A percentile compares a stretch with the other conserved stretches of the same genome.
These are phyloP conservation scores for Wickerhamiella domercqiae DNA, from an alignment of 805 yeast genomes.

Conservation along the genomic window DNA sequence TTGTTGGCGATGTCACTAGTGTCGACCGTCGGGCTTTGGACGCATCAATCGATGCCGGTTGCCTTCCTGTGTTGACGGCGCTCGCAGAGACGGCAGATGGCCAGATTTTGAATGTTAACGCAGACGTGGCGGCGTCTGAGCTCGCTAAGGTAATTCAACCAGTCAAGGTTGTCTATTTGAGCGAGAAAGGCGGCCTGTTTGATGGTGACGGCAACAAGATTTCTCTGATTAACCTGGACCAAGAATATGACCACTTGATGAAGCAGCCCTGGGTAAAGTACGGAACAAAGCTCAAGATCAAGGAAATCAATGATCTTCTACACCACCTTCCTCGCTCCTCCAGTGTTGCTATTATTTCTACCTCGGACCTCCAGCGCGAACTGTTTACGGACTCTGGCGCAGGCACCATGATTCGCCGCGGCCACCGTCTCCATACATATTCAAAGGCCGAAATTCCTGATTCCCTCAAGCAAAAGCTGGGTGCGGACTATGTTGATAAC, in stretches of 20 bases:
- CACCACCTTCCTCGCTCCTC: slow-evolving; percentile 93
- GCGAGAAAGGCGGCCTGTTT: slow-evolving; percentile 94
- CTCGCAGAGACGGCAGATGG: slow-evolving; percentile 95
- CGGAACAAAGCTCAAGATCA: slow-evolving; percentile 94
- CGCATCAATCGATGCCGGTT: slow-evolving; percentile 91
- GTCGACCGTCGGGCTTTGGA: slow-evolving; percentile 85
- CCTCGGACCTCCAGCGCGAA: slow-evolving; percentile 89
- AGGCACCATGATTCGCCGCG: slow-evolving; percentile 95
- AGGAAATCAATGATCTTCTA: slow-evolving; percentile 86
- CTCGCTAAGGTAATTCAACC: slow-evolving; percentile 95
- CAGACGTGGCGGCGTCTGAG: slow-evolving; percentile 98
- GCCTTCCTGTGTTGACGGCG: slow-evolving; percentile 89
- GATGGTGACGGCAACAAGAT: slow-evolving; percentile 86
- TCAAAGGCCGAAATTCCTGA: slow-evolving; percentile 48
- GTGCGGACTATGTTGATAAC: slow-evolving; percentile 64
- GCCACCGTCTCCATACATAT: slow-evolving; percentile 64
- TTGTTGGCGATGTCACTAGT: slow-evolving; percentile 78
- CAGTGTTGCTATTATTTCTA: slow-evolving; percentile 93
- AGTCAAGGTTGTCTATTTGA: slow-evolving; percentile 84
- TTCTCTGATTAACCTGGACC: slow-evolving; percentile 82
- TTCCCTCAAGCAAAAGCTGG: slow-evolving; percentile 56
- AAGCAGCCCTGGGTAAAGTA: slow-evolving; percentile 96
- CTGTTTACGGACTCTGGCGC: slow-evolving; percentile 98
- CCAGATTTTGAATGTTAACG: slow-evolving; percentile 91
- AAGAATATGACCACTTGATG: slow-evolving; percentile 81